Base-by-base conservation (phyloP, 345 rosid genomes). In the Reutealis trisperma region DNA sequence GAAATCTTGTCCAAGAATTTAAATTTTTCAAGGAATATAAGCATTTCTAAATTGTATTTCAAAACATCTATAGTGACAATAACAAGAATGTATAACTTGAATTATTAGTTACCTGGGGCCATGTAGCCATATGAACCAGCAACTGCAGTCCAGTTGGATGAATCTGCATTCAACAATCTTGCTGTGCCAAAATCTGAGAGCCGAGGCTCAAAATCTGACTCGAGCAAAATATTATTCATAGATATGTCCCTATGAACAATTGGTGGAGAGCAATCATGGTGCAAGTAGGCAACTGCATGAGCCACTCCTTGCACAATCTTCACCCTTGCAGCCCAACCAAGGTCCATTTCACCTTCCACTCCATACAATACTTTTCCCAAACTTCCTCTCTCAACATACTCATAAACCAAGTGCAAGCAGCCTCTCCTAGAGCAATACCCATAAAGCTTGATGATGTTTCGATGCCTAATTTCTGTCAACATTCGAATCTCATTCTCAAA, bases 101-200 rank as follows among this genome's bases (percentile, higher is more conserved):
- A 74, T 51, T 52, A 49, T 13, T 52, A n/a, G 30, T 30, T 84
- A 92, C 97, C 97, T 37, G 91, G 94, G 76, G 97, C 94, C 89
- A 89, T 92, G 83, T 92, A 90, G 75, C 94, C 94, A 77, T 83
- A 92, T 19, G 93, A 87, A 8, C 94, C 94, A 0, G 84, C 94
- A 65, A 83, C 88, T 0, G 80, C 10, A 30, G 97, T 88, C 94
- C 97, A 92, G 79, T 84, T 90, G 24, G 91, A 86, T 13, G 89
- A 70, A 78, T 81, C 77, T n/a, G 83, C 60, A 49, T 67, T 75
- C 79, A 90, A 78, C 61, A 90, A 77, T 54, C 91, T 86, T 14
- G 94, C 94, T 4, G 83, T 90, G 76, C 96, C 97, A 66, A 90
- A 91, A 82, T 92, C 97, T 0, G 94, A 73, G 42, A 92, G 88